Conservation (phyloP, 2,329 filamentous ascomycete species). For the Penicillium frequentans region DNA sequence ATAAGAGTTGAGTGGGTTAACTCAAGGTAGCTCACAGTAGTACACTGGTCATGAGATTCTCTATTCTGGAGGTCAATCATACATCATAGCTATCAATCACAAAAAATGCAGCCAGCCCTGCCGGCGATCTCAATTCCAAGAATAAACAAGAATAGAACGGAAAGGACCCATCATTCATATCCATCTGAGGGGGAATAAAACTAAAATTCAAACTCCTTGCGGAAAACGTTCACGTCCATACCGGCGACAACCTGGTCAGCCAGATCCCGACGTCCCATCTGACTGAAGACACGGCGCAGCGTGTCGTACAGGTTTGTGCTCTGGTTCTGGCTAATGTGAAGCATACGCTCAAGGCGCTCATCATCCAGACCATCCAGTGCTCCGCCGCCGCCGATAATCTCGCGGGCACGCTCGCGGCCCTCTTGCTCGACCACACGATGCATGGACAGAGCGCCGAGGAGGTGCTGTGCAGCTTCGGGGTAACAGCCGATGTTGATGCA, state of each 20-base stretch:
- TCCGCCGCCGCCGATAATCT: slow-evolving; percentile 68
- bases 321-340: slow-evolving; percentile 77
- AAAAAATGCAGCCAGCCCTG: slow-evolving; percentile 13
- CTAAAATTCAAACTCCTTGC: slow-evolving; percentile 85
- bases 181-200: slow-evolving; percentile 12
- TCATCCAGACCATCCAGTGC: slow-evolving; percentile 55
- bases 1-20: not conserved
- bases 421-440: slow-evolving; percentile 90
- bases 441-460: slow-evolving; percentile 90
- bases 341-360: slow-evolving; percentile 78
- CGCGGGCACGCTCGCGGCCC: slow-evolving; percentile 77
- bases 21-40: not conserved
- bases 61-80: not conserved
- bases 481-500: slow-evolving; percentile 98
- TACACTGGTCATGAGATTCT: not conserved
- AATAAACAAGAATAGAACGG: not conserved
- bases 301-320: slow-evolving; percentile 98
- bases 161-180: not conserved
- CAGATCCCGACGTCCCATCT: slow-evolving; percentile 88
- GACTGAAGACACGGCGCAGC: slow-evolving; percentile 86
- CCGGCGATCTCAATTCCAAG: slow-evolving; percentile 9
- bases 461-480: slow-evolving; percentile 86
- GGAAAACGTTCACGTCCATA: slow-evolving; percentile 87
- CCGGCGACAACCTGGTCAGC: slow-evolving; percentile 83
- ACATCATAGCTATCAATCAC: slow-evolving; percentile 1